These are phyloP conservation scores for Amanita molliuscula DNA, from an alignment of 768 basidiomycete species.

Conservation along the genomic window DNA sequence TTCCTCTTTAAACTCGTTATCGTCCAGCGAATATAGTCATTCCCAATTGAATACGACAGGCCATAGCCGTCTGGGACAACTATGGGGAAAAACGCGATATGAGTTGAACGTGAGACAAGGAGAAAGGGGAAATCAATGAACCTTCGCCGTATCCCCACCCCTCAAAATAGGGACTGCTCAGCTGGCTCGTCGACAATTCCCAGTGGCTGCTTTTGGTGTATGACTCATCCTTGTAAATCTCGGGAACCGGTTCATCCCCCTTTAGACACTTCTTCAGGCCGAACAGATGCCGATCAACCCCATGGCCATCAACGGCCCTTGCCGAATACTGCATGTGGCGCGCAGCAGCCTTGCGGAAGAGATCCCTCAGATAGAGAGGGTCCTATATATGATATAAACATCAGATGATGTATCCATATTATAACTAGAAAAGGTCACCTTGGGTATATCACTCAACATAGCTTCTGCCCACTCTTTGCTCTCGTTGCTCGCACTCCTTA, in stretches of 20 bases:
- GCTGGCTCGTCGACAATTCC: conserved; percentile 88
- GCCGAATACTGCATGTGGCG: conserved; percentile 80
- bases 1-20: conserved; percentile 63
- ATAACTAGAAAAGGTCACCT: conserved; percentile 20
- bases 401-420: conserved; percentile 12
- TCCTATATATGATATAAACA: conserved; percentile 10
- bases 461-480: conserved; percentile 79
- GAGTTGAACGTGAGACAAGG: not conserved
- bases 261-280: conserved; percentile 78
- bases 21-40: conserved; percentile 81
- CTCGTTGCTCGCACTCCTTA: conserved; percentile 76
- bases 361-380: conserved; percentile 37
- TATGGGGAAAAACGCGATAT: conserved; percentile 15
- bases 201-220: conserved; percentile 71
- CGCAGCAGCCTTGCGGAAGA: conserved; percentile 69
- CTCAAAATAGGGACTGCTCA: conserved; percentile 73
- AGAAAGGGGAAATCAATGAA: conserved; percentile 20
- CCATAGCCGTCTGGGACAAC: conserved; percentile 93
- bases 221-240: conserved; percentile 64
- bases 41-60: conserved; percentile 81
- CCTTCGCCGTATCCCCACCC: conserved; percentile 98
- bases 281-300: conserved; percentile 93
- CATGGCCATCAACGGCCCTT: conserved; percentile 91
- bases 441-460: conserved; percentile 57
- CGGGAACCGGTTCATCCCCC: conserved; percentile 64